Conservation (phyloP, 2,329 filamentous ascomycete genomes). For the Pseudogymnoascus sp. region DNA sequence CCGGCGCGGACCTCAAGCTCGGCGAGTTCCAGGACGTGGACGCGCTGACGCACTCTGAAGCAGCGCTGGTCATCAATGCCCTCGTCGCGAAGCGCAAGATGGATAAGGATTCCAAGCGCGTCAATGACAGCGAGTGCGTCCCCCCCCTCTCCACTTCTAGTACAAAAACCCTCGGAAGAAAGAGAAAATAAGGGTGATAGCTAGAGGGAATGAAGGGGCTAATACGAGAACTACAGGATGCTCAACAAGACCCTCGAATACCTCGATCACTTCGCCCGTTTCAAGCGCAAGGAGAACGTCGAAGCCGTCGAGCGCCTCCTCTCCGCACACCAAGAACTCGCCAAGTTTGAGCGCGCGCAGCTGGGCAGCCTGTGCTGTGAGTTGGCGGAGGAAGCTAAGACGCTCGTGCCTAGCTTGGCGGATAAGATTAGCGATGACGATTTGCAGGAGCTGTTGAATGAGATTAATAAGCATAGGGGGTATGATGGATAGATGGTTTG, state of each 20-base stretch:
- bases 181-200: background rate
- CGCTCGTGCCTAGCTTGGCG: conserved; percentile 78
- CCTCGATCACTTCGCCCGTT: conserved; percentile 87
- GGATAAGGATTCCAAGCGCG: conserved; percentile 59
- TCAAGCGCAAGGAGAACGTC: conserved; percentile 91
- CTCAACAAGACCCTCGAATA: conserved; percentile 85
- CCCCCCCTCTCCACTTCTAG: background rate
- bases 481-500: conserved; percentile 17
- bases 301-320: conserved; percentile 88
- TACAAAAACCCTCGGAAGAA: background rate
- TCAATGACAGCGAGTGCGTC: conserved; percentile 74
- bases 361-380: conserved; percentile 93
- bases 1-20: conserved; percentile 69
- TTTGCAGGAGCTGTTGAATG: conserved; percentile 77
- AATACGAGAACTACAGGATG: conserved; percentile 42
- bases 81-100: conserved; percentile 73
- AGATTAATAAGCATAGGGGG: conserved; percentile 68
- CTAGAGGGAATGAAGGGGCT: background rate
- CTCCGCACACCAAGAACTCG: conserved; percentile 68
- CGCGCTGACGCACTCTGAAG: conserved; percentile 86
- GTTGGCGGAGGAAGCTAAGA: conserved; percentile 90
- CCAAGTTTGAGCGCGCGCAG: conserved; percentile 89
- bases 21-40: conserved; percentile 92
- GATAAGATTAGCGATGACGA: conserved; percentile 89
- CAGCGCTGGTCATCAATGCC: conserved; percentile 83